These are phyloP conservation scores for Cercospora sp. DNA, from an alignment of 2,329 filamentous ascomycete genomes.

Conservation along the genomic window DNA sequence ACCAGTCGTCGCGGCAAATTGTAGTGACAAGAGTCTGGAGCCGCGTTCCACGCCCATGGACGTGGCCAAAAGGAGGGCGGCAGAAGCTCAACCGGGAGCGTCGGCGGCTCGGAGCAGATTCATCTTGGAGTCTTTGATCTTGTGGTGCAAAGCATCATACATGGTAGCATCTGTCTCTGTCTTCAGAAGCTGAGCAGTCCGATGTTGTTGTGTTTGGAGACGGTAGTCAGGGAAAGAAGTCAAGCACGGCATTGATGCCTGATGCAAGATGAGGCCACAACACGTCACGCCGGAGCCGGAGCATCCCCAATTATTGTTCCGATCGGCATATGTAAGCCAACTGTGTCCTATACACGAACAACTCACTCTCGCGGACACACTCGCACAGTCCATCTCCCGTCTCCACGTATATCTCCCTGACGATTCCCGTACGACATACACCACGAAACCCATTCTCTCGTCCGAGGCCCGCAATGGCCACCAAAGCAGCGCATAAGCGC, in stretches of 20 bases:
- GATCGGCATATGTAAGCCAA: background rate
- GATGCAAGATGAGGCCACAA: background rate
- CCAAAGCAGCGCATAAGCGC: slow-evolving; percentile 43
- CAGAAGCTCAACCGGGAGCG: background rate
- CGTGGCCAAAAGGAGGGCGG: background rate
- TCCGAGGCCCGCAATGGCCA: slow-evolving; percentile 37
- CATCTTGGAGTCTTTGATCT: background rate
- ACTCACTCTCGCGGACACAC: background rate
- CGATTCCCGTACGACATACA: background rate
- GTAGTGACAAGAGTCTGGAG: background rate
- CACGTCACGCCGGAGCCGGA: background rate
- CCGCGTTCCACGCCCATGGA: background rate
- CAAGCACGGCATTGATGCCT: background rate
- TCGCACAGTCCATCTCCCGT: background rate
- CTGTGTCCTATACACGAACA: background rate
- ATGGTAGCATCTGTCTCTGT: background rate
- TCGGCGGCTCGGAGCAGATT: background rate
- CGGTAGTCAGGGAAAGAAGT: background rate
- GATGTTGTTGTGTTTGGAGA: background rate
- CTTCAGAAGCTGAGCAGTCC: background rate
- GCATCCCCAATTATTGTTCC: background rate
- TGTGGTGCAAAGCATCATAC: background rate
- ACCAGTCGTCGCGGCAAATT: background rate
- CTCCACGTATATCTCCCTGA: background rate
- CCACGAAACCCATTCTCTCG: background rate